phyloP scores from a whole-genome alignment of 225 moss, liverwort and hornwort species.

The Pseudisothecium myosuroides region DNA sequence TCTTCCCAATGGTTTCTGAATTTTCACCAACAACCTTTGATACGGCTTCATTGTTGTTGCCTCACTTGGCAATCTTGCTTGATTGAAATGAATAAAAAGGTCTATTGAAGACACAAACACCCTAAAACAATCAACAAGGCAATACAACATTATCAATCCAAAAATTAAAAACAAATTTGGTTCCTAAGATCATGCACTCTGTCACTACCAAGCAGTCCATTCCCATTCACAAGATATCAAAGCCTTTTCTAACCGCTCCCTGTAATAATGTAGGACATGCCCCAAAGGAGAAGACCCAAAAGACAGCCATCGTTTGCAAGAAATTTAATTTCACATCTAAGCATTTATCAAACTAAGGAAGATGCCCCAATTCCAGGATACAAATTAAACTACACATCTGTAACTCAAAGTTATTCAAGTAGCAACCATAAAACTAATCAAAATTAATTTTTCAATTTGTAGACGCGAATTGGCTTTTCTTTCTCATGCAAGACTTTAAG shows the following conservation, averaged over 20 bases:
- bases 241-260: not conserved
- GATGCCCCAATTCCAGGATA: not conserved
- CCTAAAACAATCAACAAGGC: not conserved
- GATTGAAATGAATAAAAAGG: constrained; percentile 9
- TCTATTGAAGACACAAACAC: not conserved
- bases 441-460: too few relatives aligned
- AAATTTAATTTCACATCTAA: not conserved
- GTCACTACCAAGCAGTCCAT: not conserved
- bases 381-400: not conserved
- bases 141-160: not conserved
- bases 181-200: not conserved
- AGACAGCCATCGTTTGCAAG: not conserved
- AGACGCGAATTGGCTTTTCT: too few relatives aligned
- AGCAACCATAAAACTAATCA: too few relatives aligned
- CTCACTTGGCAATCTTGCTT: not conserved
- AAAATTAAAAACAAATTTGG: not conserved
- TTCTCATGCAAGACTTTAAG: too few relatives aligned
- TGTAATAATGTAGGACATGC: not conserved
- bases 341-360: not conserved
- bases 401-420: too few relatives aligned
- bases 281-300: not conserved
- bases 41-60: too few relatives aligned
- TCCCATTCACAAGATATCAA: not conserved
- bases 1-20: too few relatives aligned
- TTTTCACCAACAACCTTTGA: too few relatives aligned